phyloP scores from a whole-genome alignment of 2,329 filamentous ascomycete genomes.

The Clarireedia hainanense region DNA sequence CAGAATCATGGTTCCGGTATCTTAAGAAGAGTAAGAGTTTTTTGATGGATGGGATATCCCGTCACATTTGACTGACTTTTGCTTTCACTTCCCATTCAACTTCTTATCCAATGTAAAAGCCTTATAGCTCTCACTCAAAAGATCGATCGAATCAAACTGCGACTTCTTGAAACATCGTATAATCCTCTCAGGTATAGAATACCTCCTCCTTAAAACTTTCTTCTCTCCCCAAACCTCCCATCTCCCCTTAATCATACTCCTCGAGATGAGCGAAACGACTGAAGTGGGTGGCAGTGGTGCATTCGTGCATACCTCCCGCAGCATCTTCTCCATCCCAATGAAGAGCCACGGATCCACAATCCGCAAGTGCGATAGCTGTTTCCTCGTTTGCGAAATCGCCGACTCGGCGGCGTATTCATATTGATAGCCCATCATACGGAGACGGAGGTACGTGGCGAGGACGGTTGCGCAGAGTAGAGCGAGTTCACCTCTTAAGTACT shows the following conservation, averaged over 20 bases:
- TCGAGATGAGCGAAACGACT: slow-evolving; percentile 23
- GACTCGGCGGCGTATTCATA: slow-evolving; percentile 23
- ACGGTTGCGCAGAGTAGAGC: slow-evolving; percentile 21
- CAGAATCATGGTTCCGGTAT: slow-evolving; percentile 43
- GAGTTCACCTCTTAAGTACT: slow-evolving; percentile 13
- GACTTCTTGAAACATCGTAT: slow-evolving; percentile 14
- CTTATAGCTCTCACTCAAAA: slow-evolving; percentile 19
- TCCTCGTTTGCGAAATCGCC: slow-evolving; percentile 16
- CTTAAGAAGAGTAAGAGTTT: slow-evolving; percentile 13
- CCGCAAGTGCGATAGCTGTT: slow-evolving; percentile 8
- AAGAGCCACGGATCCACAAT: slow-evolving; percentile 14
- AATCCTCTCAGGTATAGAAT: slow-evolving; percentile 15
- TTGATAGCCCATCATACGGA: slow-evolving; percentile 22
- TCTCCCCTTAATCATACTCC: slow-evolving; percentile 22
- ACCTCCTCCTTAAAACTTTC: slow-evolving; percentile 16
- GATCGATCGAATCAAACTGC: slow-evolving; percentile 13
- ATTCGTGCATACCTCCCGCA: slow-evolving; percentile 20
- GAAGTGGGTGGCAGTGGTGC: slow-evolving; percentile 24
- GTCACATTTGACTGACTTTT: no score
- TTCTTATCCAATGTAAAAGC: slow-evolving; percentile 2
- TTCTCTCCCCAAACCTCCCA: slow-evolving; percentile 20
- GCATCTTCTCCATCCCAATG: slow-evolving; percentile 12
- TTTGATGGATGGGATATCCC: not conserved
- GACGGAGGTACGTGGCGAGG: slow-evolving; percentile 20
- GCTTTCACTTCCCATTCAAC: not conserved